These are phyloP conservation scores for Corynascus novoguineensis DNA, from an alignment of 495 filamentous ascomycete genomes.

Conservation along the genomic window DNA sequence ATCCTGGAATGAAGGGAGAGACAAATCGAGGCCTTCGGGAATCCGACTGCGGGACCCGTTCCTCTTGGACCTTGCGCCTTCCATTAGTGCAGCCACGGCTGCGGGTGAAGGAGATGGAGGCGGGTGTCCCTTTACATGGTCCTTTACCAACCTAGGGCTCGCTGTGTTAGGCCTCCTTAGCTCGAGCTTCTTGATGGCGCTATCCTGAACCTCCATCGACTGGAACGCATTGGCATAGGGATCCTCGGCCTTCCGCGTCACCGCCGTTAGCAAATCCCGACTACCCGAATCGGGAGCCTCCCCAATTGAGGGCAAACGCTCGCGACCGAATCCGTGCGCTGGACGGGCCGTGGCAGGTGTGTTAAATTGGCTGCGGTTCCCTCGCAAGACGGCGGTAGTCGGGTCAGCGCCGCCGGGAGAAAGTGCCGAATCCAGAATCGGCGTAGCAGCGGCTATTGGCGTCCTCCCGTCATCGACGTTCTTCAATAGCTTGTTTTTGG, in stretches of 20 bases:
- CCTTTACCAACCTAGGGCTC: constrained; percentile 46
- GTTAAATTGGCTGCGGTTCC: constrained; percentile 50
- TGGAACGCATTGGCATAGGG: constrained; percentile 20
- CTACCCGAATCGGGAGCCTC: constrained; percentile 54
- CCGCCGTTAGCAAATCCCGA: constrained; percentile 30
- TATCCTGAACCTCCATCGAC: constrained; percentile 13
- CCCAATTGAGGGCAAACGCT: constrained; percentile 76
- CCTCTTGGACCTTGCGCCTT: constrained; percentile 44
- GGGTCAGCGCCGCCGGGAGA: constrained; percentile 63
- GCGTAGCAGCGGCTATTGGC: constrained; percentile 75
- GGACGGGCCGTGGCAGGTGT: constrained; percentile 71
- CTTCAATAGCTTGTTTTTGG: constrained; percentile 63
- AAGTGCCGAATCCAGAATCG: constrained; percentile 86
- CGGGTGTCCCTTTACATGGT: constrained; percentile 32
- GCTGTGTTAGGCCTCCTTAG: constrained; percentile 41
- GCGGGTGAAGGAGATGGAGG: constrained; percentile 49
- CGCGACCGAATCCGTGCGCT: constrained; percentile 59
- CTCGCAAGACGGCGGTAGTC: constrained; percentile 61
- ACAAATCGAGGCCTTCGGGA: constrained; percentile 73
- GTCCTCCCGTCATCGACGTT: constrained; percentile 63
- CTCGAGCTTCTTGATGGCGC: constrained; percentile 18
- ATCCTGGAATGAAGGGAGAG: constrained; percentile 55
- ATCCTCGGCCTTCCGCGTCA: constrained; percentile 17
- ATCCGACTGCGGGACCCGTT: constrained; percentile 77
- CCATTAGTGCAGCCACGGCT: constrained; percentile 47